Base-by-base conservation (phyloP, 257 asterid genomes). In the Plantago major region DNA sequence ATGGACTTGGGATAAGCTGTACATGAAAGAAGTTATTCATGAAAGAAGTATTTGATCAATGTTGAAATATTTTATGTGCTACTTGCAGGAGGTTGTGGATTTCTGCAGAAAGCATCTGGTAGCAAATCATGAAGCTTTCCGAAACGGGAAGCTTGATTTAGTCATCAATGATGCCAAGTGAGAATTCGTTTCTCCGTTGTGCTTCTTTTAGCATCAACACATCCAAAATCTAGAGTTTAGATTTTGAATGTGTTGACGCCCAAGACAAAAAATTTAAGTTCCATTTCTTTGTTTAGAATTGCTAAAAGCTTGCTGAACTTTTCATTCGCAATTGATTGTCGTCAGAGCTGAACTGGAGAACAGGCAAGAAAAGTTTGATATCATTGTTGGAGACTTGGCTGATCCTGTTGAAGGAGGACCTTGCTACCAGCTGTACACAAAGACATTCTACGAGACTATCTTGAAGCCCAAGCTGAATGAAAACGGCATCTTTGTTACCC, bases 381-480 rank as follows among this genome's bases (percentile, higher is more conserved):
- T 92, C 0, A 88, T 91, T 49, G 95, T 91, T 62, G 98, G 98
- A 62, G 98, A 91, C 70, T 80, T 91, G 58, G 98, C 98, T 0
- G 98, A 91, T 76, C 98, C 98, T 70, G 97, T 91, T 48, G 90
- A 88, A 80, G 98, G 98, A 67, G 98, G 98, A 19, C 98, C 98
- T 28, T 91, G 98, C 55, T 84, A 91, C 65, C 98, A 91, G 59
- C 89, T 91, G 12, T 91, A 91, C 37, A 91, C 98, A 5, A 88
- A 88, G 46, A 79, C 90, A 44, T 91, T 91, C 81, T 91, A 91
- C 42, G 68, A 88, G 69, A 81, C 86, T 13, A 78, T 86, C 62
- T 72, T 92, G 63, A 92, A 89, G 78, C 95, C 97, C 16, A 89
- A 89, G 81, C 97, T 92, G 62, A 80, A 46, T 19, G 74, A 56